Conservation (phyloP, 2,329 filamentous ascomycete species). For the Rhynchosporium secalis region DNA sequence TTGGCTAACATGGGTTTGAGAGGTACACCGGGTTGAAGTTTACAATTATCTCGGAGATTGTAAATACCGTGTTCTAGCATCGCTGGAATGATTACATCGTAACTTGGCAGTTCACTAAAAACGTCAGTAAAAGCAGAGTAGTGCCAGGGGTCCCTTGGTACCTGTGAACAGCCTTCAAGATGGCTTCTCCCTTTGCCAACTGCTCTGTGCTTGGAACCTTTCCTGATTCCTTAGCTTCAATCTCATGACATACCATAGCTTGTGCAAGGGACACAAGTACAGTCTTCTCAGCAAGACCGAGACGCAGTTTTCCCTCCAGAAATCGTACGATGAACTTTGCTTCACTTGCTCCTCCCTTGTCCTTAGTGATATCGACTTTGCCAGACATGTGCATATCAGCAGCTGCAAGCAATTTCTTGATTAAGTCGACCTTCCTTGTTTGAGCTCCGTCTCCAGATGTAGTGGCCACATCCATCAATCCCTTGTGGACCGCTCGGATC, state of each 20-base stretch:
- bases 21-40: slow-evolving; percentile 88
- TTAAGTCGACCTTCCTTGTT: slow-evolving; percentile 84
- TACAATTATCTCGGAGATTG: slow-evolving; percentile 80
- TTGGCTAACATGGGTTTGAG: slow-evolving; percentile 99
- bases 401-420: slow-evolving; percentile 94
- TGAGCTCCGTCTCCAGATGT: slow-evolving; percentile 85
- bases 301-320: slow-evolving; percentile 87
- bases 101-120: slow-evolving; percentile 85
- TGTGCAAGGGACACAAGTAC: slow-evolving; percentile 88
- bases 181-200: slow-evolving; percentile 78
- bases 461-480: slow-evolving; percentile 84
- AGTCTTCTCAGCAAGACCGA: slow-evolving; percentile 89
- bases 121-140: slow-evolving; percentile 39
- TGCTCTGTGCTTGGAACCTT: slow-evolving; percentile 73
- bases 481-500: slow-evolving; percentile 81
- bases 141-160: slow-evolving; percentile 41
- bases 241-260: slow-evolving; percentile 82
- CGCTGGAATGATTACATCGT: slow-evolving; percentile 89
- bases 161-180: slow-evolving; percentile 90
- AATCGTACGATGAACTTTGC: slow-evolving; percentile 93
- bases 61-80: slow-evolving; percentile 85
- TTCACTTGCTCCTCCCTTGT: slow-evolving; percentile 92
- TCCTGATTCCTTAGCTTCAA: slow-evolving; percentile 60
- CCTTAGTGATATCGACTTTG: slow-evolving; percentile 85
- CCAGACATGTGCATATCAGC: slow-evolving; percentile 73